Conservation (phyloP, 495 filamentous ascomycete genomes). For the Trichoderma orchidacearum region DNA sequence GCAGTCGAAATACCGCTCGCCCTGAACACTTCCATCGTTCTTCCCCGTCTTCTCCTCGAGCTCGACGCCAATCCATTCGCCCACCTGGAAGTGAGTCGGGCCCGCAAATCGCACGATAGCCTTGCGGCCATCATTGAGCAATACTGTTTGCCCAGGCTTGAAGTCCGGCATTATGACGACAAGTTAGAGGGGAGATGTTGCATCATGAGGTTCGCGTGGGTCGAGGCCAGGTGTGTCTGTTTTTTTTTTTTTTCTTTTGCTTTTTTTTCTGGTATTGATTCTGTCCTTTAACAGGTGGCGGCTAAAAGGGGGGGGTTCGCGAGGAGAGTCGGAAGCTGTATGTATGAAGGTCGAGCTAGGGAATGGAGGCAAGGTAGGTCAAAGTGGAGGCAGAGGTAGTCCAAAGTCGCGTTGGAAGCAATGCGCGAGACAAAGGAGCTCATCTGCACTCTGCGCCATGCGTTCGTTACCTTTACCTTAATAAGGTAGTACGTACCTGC, state of each 20-base stretch:
- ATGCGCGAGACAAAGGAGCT: background rate
- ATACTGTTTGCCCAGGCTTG: conserved; percentile 37
- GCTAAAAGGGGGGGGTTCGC: background rate
- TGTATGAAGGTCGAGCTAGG: background rate
- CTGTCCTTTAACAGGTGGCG: too few species aligned
- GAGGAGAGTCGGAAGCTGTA: background rate
- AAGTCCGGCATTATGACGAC: conserved; percentile 23
- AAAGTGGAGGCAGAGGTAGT: background rate
- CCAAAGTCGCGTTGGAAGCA: conserved; percentile 10
- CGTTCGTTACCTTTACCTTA: too few species aligned
- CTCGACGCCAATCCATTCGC: conserved; percentile 86
- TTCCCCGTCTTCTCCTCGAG: conserved; percentile 75
- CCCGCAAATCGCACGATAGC: conserved; percentile 74
- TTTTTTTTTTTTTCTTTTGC: background rate
- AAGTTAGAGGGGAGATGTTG: background rate
- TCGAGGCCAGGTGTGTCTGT: background rate
- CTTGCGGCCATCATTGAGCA: conserved; percentile 60
- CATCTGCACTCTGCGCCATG: too few species aligned
- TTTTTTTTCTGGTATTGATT: background rate
- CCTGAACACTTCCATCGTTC: conserved; percentile 87
- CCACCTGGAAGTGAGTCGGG: conserved; percentile 59
- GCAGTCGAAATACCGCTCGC: conserved; percentile 84
- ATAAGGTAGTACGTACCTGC: background rate
- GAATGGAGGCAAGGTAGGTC: background rate
- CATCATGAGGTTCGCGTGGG: conserved; percentile 1